A percentile compares a stretch with the other conserved stretches of the same genome.
phyloP scores from a whole-genome alignment of 1,284 basidiomycete species.

The Ganoderma lucidum region DNA sequence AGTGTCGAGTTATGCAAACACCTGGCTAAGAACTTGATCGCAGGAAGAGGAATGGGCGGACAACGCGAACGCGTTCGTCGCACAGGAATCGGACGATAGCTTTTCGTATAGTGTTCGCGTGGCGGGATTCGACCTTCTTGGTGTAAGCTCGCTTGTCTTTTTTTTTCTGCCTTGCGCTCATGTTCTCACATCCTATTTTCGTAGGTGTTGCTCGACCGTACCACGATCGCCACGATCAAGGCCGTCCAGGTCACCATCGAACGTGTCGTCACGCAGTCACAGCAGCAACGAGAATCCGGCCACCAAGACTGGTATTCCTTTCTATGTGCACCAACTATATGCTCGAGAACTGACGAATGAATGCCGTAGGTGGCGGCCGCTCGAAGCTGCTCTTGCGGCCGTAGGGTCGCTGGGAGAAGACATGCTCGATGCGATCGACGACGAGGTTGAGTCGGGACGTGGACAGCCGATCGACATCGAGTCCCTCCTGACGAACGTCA shows the following conservation, averaged over 20 bases:
- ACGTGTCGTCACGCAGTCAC: conserved; percentile 61
- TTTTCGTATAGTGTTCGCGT: conserved; percentile 85
- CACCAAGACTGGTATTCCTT: conserved; percentile 58
- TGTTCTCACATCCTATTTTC: neutral
- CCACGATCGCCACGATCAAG: conserved; percentile 60
- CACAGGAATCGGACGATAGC: conserved; percentile 94
- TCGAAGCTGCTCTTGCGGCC: conserved; percentile 86
- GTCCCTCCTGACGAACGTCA: conserved; percentile 76
- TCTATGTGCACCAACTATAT: neutral
- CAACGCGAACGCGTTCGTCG: conserved; percentile 92
- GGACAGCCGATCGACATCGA: conserved; percentile 80
- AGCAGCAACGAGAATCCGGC: conserved; percentile 60
- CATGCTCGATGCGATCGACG: conserved; percentile 79
- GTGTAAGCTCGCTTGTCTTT: conserved; percentile 50
- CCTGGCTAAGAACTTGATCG: neutral
- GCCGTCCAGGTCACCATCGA: conserved; percentile 70
- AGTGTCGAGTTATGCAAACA: neutral
- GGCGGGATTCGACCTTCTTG: conserved; percentile 85
- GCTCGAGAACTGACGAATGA: neutral
- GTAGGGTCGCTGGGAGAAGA: conserved; percentile 87
- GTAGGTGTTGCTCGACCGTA: conserved; percentile 79
- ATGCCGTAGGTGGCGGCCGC: conserved; percentile 80
- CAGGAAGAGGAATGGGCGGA: conserved; percentile 92
- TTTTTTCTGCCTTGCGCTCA: neutral
- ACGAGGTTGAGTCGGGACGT: conserved; percentile 70